Base-by-base conservation (phyloP, 208 protist species). In the Trypanosoma platydactyli region DNA sequence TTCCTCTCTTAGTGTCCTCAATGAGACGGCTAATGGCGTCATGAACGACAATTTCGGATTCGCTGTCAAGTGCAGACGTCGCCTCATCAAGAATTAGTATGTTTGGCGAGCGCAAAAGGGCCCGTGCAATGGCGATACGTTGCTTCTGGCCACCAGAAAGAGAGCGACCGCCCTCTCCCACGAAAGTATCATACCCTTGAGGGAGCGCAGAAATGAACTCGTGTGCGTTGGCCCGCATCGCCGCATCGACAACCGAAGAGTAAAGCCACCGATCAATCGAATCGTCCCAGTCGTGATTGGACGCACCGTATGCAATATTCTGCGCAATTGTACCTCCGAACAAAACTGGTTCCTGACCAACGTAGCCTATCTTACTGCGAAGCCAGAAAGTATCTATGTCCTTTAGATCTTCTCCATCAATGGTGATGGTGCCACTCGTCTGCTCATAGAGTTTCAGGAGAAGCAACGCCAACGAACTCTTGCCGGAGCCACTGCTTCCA, bases 91-190 rank as follows among this genome's bases (percentile, higher is more conserved):
- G 76, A 24, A 98, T 85, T 15, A 97, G 79, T 40, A 98, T 73
- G 49, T 86, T 75, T 42, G 97, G 92, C 54, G 89, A 66, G 13
- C 88, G 86, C 59, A 92, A 57, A 5, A 98, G 68, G 20, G 88
- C 90, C 33, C 97, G 78, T 3, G 93, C 94, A 74, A 98, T 97
- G 25, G 91, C 89, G 50, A 98, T 93, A 51, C 94, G 88, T 76
- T 98, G 95, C 77, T 94, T 95, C 80, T 98, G 94, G 1, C 94
- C 95, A 18, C 94, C 95, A 6, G 84, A 94, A 12, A 98, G 79
- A 42, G 75, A 83, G n/a, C 84, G 76, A 27, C 93, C 94, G 55
- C 76, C 71, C 72, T 97, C 94, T 27, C 92, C 94, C 7, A 97
- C 91, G 52, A 81, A 86, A 3, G 92, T 97, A 46, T 95, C 82